Percentiles rank a stretch among this genome's conserved stretches.
phyloP scores from a whole-genome alignment of 2,329 filamentous ascomycete genomes.

The Cytospora chrysosperma region DNA sequence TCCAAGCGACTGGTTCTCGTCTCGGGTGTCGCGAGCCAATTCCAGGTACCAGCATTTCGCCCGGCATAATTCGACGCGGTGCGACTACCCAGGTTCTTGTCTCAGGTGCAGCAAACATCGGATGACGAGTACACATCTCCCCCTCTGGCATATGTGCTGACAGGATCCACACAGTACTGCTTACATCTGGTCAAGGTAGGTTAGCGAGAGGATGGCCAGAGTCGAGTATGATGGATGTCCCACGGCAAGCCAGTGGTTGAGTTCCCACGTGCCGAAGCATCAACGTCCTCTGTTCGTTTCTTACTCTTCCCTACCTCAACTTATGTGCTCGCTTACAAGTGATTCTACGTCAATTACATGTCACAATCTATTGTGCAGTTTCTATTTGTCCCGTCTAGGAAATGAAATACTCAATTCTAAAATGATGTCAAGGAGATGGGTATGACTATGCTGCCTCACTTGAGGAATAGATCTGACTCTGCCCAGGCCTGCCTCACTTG shows the following conservation, averaged over 20 bases:
- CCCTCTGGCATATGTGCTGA: background rate
- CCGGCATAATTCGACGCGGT: background rate
- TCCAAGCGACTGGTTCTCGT: constrained; percentile 10
- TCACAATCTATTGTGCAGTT: background rate
- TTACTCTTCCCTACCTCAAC: background rate
- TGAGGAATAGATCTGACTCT: background rate
- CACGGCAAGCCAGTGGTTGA: background rate
- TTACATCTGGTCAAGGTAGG: background rate
- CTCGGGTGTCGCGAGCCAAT: constrained; percentile 2
- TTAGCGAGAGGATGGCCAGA: background rate
- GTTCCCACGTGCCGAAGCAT: background rate
- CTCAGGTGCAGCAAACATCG: constrained; percentile 10
- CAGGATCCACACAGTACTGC: background rate
- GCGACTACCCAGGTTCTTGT: constrained; percentile 1
- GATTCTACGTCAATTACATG: background rate
- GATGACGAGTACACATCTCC: background rate
- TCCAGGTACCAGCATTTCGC: constrained; percentile 6
- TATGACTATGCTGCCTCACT: no score
- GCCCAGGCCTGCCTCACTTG: background rate
- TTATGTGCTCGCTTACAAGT: background rate
- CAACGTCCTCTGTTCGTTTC: background rate
- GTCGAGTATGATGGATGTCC: background rate
- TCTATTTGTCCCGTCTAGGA: background rate
- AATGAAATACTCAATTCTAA: background rate
- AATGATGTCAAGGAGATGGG: background rate